Evolutionary conservation across 192 early-diverging fungal genomes (phyloP).

Genomic region (Umbelopsis sp.): DNA sequence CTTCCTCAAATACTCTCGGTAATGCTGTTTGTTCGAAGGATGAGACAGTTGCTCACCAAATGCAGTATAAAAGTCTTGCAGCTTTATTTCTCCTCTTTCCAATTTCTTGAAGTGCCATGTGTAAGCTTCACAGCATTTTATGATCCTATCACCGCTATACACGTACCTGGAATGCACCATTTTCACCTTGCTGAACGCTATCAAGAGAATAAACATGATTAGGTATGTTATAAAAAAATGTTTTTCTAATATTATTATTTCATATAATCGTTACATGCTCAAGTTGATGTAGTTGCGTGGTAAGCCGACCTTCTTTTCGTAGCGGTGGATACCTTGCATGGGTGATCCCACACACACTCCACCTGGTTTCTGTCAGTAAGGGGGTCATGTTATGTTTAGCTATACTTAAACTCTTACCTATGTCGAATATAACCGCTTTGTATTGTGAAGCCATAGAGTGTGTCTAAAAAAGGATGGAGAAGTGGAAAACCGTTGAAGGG

Average conservation of each 20-base stretch:
- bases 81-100: conserved; percentile 62
- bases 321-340: conserved; percentile 73
- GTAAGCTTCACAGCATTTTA: neutral
- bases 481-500: neutral
- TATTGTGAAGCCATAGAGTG: neutral
- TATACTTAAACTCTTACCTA: conserved; percentile 43
- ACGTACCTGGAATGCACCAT: conserved; percentile 47
- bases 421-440: conserved; percentile 84
- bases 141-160: neutral
- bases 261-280: conserved; percentile 53
- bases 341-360: conserved; percentile 83
- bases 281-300: conserved; percentile 86
- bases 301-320: conserved; percentile 62
- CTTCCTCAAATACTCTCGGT: conserved; percentile 44
- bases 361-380: conserved; percentile 29
- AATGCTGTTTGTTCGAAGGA: conserved; percentile 47
- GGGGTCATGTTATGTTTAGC: neutral
- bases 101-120: conserved; percentile 38
- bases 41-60: conserved; percentile 65
- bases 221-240: neutral
- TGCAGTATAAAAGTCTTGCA: conserved; percentile 55
- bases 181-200: conserved; percentile 40
- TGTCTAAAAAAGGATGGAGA: neutral
- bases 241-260: neutral
- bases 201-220: neutral